Percentiles rank a stretch among this genome's conserved stretches.
These are phyloP conservation scores for Pontederia paniculata DNA, from an alignment of 176 grass and related monocot species.

Conservation along the genomic window DNA sequence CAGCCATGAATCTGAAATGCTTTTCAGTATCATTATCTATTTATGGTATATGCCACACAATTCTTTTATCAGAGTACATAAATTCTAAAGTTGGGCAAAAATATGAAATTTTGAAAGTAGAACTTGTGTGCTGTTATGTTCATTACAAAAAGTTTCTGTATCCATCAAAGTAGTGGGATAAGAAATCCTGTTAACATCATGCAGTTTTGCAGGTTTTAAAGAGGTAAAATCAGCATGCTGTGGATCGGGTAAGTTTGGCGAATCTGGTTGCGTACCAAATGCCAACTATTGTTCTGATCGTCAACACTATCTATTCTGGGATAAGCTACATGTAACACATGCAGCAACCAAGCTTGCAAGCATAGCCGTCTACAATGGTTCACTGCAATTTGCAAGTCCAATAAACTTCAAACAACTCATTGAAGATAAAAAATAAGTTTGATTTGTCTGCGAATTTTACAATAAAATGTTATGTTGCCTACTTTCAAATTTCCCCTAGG, in stretches of 20 bases:
- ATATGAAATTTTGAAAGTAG: no score
- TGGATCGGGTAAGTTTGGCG: constrained; percentile 17
- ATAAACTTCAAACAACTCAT: constrained; percentile 50
- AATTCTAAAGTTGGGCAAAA: no score
- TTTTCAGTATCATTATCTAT: no score
- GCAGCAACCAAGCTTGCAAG: constrained; percentile 16
- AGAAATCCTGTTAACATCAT: no score
- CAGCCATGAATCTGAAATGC: no score
- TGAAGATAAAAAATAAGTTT: constrained; percentile 32
- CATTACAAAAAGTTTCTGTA: no score
- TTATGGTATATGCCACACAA: no score
- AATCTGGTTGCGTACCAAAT: constrained; percentile 24
- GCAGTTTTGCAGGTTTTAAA: constrained; percentile 11
- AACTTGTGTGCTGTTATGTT: no score
- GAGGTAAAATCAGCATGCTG: constrained; percentile 22
- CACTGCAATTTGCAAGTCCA: constrained; percentile 28
- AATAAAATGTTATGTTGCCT: no score
- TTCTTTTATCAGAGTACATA: no score
- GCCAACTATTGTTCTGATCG: constrained; percentile 32
- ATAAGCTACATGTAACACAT: constrained; percentile 41
- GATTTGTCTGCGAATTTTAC: background rate
- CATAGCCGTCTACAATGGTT: constrained; percentile 20
- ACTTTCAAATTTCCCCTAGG: no score
- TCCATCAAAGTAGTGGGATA: no score
- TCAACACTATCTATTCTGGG: constrained; percentile 51